A percentile compares a stretch with the other conserved stretches of the same genome.
phyloP scores from a whole-genome alignment of 805 yeast genomes.

The Sugiyamaella boreocaroliniensis region DNA sequence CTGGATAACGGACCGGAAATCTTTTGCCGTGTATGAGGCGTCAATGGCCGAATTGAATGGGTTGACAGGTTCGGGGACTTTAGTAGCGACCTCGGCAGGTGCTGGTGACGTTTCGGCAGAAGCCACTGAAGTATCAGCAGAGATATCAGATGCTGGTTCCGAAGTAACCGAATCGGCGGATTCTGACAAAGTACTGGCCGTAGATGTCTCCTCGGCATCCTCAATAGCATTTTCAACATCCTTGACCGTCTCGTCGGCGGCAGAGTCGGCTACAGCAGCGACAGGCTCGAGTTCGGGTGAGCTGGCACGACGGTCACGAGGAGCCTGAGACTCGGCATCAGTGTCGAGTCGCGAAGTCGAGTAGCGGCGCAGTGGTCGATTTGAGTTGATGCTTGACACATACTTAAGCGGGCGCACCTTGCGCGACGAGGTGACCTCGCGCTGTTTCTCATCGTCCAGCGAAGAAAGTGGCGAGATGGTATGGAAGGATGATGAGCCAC shows the following conservation, averaged over 20 bases:
- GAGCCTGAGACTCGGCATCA: not conserved
- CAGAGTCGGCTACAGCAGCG: not conserved
- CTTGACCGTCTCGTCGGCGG: not conserved
- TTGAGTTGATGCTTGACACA: not conserved
- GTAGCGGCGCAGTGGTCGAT: not conserved
- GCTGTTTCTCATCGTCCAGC: conserved; percentile 20
- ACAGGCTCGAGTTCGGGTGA: not conserved
- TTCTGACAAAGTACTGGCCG: not conserved
- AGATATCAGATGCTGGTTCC: not conserved
- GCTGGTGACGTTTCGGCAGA: not conserved
- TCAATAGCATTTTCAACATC: conserved; percentile 1
- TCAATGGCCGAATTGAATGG: not conserved
- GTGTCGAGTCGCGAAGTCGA: not conserved
- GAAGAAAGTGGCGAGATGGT: conserved; percentile 18
- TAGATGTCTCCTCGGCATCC: not conserved
- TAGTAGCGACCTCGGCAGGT: not conserved
- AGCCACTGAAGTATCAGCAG: not conserved
- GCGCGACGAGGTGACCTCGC: conserved; percentile 9
- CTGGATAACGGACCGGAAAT: not conserved
- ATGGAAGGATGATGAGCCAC: conserved; percentile 15
- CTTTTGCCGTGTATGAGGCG: not conserved
- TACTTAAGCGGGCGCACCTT: not conserved
- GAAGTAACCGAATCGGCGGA: not conserved
- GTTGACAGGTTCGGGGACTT: not conserved
- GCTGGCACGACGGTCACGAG: not conserved